Evolutionary conservation across 2,329 filamentous ascomycete genomes (phyloP).

Genomic region (Fonsecaea pedrosoi): DNA sequence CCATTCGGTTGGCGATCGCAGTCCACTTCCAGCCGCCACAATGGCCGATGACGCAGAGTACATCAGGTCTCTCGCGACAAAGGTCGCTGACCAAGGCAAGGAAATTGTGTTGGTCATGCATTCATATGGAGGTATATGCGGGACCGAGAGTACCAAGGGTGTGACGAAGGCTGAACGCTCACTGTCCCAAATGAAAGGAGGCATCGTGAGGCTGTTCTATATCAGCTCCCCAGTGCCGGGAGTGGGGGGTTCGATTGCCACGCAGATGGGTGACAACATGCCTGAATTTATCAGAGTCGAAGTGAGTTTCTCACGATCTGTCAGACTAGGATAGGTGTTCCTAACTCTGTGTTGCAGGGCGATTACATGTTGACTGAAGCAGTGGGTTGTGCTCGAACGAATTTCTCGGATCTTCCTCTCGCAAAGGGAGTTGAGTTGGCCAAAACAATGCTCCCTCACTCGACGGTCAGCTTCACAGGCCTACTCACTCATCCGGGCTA

Average conservation of each 20-base stretch:
- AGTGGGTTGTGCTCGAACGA: slow-evolving; percentile 33
- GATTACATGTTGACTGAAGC: slow-evolving; percentile 18
- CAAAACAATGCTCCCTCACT: slow-evolving; percentile 35
- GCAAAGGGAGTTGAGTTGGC: slow-evolving; percentile 25
- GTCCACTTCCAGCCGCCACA: not conserved
- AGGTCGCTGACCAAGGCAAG: slow-evolving; percentile 23
- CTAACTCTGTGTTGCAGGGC: slow-evolving; percentile 5
- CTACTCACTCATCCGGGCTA: slow-evolving; percentile 46
- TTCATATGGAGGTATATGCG: slow-evolving; percentile 42
- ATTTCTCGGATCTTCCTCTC: slow-evolving; percentile 46
- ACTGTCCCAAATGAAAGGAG: slow-evolving; percentile 25
- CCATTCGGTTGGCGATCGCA: not conserved
- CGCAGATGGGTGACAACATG: slow-evolving; percentile 3
- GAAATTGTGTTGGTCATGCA: slow-evolving; percentile 40
- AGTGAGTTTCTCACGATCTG: not conserved
- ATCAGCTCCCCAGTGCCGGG: slow-evolving; percentile 38
- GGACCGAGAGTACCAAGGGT: slow-evolving; percentile 37
- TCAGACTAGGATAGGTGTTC: not conserved
- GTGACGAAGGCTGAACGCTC: slow-evolving; percentile 29
- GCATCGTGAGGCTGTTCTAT: slow-evolving; percentile 39
- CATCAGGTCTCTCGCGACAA: not conserved
- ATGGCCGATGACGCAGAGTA: not conserved
- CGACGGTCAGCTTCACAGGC: slow-evolving; percentile 41
- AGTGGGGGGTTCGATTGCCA: slow-evolving; percentile 11
- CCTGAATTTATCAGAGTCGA: slow-evolving; percentile 5